A percentile compares a stretch with the other conserved stretches of the same genome.
Evolutionary conservation across 1,284 basidiomycete species (phyloP).

Genomic region (Leccinum pallidistipes): DNA sequence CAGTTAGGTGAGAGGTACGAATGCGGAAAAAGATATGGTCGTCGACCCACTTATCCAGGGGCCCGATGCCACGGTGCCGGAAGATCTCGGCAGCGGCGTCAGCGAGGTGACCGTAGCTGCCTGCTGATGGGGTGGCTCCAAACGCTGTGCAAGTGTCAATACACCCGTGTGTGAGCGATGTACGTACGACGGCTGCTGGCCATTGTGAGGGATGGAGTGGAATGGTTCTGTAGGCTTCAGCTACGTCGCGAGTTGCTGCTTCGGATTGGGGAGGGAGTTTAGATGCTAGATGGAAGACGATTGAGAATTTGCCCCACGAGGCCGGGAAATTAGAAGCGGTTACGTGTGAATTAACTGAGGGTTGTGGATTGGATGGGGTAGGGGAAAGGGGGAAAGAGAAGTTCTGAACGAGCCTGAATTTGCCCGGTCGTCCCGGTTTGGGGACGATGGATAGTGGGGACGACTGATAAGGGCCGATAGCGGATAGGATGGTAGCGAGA

Average conservation of each 20-base stretch:
- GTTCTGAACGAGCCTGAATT: conserved; percentile 1
- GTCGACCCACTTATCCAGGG: not conserved
- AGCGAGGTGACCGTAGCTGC: conserved; percentile 34
- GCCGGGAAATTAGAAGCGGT: not conserved
- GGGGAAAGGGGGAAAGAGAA: conserved; percentile 3
- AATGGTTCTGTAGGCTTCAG: not conserved
- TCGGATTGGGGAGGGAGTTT: not conserved
- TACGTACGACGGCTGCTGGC: not conserved
- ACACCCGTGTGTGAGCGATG: not conserved
- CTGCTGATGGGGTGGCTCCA: conserved; percentile 32
- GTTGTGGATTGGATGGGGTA: not conserved
- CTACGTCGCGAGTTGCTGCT: not conserved
- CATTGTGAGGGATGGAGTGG: conserved; percentile 1
- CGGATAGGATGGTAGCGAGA: not conserved
- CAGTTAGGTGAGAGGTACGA: not conserved
- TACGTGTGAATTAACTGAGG: conserved; percentile 1
- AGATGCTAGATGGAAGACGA: not conserved
- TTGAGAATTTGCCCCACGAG: conserved; percentile 8
- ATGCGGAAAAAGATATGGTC: not conserved
- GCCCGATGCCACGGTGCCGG: not conserved
- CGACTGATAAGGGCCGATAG: not conserved
- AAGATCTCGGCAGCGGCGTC: conserved; percentile 28
- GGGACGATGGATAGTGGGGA: not conserved
- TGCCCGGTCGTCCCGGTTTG: not conserved
- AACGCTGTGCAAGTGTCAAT: conserved; percentile 10